Evolutionary conservation across 2,329 filamentous ascomycete species (phyloP).

Genomic region (Paecilomyces sp.): DNA sequence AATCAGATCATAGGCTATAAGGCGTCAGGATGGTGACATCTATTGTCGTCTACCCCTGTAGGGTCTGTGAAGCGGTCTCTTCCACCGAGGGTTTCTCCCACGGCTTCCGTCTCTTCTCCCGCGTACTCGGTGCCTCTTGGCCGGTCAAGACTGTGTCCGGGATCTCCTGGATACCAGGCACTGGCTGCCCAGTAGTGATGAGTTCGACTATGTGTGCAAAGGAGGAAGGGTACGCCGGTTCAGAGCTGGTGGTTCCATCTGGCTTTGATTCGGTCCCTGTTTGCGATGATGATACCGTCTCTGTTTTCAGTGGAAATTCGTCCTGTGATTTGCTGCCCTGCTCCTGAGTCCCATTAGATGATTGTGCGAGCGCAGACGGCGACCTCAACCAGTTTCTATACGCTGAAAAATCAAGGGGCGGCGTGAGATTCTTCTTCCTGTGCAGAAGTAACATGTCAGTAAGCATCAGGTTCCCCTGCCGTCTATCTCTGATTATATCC

Average conservation of each 20-base stretch:
- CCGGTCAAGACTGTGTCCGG: constrained; percentile 70
- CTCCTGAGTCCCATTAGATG: not conserved
- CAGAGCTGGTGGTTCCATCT: constrained; percentile 36
- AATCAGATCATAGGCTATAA: not conserved
- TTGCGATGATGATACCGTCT: constrained; percentile 4
- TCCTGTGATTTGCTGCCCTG: constrained; percentile 3
- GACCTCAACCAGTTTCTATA: constrained; percentile 59
- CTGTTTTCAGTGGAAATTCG: constrained; percentile 3
- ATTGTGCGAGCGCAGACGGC: constrained; percentile 1
- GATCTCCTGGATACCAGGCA: constrained; percentile 83
- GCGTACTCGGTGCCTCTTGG: constrained; percentile 53
- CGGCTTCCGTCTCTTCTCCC: constrained; percentile 56
- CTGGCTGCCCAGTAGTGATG: constrained; percentile 71
- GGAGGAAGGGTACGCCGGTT: constrained; percentile 65
- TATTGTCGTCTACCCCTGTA: not conserved
- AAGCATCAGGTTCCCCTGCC: not conserved
- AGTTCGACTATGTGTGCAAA: constrained; percentile 83
- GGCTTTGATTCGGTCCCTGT: constrained; percentile 5
- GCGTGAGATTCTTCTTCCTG: constrained; percentile 30
- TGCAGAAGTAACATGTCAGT: constrained; percentile 1
- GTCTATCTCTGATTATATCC: not conserved
- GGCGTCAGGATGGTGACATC: not conserved
- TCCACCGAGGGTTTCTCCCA: constrained; percentile 60
- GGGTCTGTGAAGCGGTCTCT: not conserved
- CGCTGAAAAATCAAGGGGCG: constrained; percentile 54